Conservation (phyloP, 2,329 filamentous ascomycete species). For the Fusarium falciforme region DNA sequence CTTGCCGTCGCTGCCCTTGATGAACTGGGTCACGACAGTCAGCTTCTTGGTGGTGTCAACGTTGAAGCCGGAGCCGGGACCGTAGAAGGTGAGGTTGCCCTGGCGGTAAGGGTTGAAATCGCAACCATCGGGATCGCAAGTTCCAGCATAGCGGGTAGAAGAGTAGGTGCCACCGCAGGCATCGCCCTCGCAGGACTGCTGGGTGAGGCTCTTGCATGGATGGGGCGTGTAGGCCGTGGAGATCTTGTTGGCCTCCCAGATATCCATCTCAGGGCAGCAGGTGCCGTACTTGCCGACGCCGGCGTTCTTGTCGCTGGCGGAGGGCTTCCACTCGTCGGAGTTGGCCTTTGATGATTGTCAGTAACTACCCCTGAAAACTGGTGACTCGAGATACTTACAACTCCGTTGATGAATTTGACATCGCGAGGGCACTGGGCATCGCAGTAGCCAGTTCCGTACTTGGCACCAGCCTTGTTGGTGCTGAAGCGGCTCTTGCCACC, state of each 20-base stretch:
- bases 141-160: constrained; percentile 66
- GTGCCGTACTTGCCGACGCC: constrained; percentile 64
- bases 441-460: constrained; percentile 69
- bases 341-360: constrained; percentile 57
- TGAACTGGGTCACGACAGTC: constrained; percentile 76
- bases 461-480: constrained; percentile 64
- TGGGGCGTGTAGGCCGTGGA: constrained; percentile 75
- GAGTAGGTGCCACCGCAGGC: constrained; percentile 65
- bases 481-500: constrained; percentile 64
- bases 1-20: constrained; percentile 57
- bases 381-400: constrained; percentile 46
- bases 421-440: constrained; percentile 65
- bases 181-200: constrained; percentile 62
- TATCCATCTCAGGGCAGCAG: constrained; percentile 73
- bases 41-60: constrained; percentile 70
- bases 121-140: constrained; percentile 77
- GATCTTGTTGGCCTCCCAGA: constrained; percentile 74
- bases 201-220: constrained; percentile 65
- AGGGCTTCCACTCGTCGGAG: constrained; percentile 63
- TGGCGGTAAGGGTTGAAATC: constrained; percentile 78
- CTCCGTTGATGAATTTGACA: constrained; percentile 68
- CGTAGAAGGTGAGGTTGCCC: constrained; percentile 73
- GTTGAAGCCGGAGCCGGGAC: constrained; percentile 61
- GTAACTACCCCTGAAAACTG: constrained; percentile 28
- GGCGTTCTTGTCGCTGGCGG: constrained; percentile 64